These are phyloP conservation scores for Pisolithus orientalis DNA, from an alignment of 768 basidiomycete genomes.

Conservation along the genomic window DNA sequence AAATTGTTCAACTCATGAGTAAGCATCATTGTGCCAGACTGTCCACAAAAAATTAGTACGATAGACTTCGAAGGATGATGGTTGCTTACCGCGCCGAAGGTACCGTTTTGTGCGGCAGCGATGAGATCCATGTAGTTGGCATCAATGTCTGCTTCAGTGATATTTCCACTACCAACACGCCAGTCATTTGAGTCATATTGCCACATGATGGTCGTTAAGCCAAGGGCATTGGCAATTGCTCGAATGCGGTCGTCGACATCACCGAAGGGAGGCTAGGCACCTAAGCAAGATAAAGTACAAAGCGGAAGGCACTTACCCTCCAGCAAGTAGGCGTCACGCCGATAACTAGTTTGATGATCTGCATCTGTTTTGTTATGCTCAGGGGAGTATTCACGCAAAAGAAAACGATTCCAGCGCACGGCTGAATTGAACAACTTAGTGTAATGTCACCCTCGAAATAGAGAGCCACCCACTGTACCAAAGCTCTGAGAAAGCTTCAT, in stretches of 20 bases:
- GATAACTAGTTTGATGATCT: constrained; percentile 48
- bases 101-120: constrained; percentile 36
- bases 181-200: constrained; percentile 67
- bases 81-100: constrained; percentile 32
- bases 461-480: constrained; percentile 51
- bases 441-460: background rate
- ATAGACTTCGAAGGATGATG: background rate
- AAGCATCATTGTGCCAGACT: constrained; percentile 48
- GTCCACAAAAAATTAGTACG: background rate
- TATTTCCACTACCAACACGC: constrained; percentile 46
- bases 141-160: constrained; percentile 41
- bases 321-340: constrained; percentile 57
- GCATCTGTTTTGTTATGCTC: constrained; percentile 27
- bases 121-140: constrained; percentile 52
- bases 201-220: constrained; percentile 72
- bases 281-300: background rate
- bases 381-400: background rate
- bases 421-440: constrained; percentile 10
- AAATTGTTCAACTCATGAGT: constrained; percentile 56
- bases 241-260: constrained; percentile 75
- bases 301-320: constrained; percentile 35
- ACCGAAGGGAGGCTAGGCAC: constrained; percentile 50
- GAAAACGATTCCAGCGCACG: constrained; percentile 12
- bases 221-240: constrained; percentile 59
- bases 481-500: constrained; percentile 70